These are phyloP conservation scores for Blastomyces parvus DNA, from an alignment of 2,329 filamentous ascomycete species.

Conservation along the genomic window DNA sequence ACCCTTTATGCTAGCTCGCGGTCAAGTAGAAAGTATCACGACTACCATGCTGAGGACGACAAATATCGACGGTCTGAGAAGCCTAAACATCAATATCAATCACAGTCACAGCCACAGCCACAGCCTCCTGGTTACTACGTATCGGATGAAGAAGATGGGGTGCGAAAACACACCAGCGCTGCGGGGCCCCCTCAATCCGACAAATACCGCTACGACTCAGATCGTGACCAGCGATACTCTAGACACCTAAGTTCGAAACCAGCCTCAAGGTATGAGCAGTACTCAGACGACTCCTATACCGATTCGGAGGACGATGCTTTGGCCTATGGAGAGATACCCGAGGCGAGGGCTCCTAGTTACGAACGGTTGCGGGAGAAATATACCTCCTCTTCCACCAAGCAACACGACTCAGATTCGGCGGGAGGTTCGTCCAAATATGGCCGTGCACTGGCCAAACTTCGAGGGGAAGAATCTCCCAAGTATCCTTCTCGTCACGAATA, in stretches of 20 bases:
- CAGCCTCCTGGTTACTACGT: constrained; percentile 19
- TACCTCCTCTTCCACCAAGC: not conserved
- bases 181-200: not conserved
- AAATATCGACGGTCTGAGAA: constrained; percentile 15
- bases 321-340: constrained; percentile 28
- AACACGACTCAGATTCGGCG: constrained; percentile 11
- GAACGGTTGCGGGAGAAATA: constrained; percentile 8
- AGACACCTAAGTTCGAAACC: constrained; percentile 7
- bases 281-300: constrained; percentile 12
- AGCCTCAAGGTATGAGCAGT: constrained; percentile 12
- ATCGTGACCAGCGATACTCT: constrained; percentile 15
- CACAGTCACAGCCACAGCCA: not conserved
- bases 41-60: constrained; percentile 19
- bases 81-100: not conserved
- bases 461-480: not conserved
- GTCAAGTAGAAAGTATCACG: constrained; percentile 24
- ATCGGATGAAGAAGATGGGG: constrained; percentile 22
- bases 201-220: constrained; percentile 16
- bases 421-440: constrained; percentile 14
- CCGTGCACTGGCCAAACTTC: constrained; percentile 9
- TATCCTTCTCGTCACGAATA: not conserved
- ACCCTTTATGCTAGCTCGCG: constrained; percentile 17
- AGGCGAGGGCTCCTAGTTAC: constrained; percentile 1
- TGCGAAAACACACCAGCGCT: not conserved
- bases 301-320: constrained; percentile 22